These are phyloP conservation scores for Kalmanozyma brasiliensis DNA, from an alignment of 1,284 basidiomycete species.

Conservation along the genomic window DNA sequence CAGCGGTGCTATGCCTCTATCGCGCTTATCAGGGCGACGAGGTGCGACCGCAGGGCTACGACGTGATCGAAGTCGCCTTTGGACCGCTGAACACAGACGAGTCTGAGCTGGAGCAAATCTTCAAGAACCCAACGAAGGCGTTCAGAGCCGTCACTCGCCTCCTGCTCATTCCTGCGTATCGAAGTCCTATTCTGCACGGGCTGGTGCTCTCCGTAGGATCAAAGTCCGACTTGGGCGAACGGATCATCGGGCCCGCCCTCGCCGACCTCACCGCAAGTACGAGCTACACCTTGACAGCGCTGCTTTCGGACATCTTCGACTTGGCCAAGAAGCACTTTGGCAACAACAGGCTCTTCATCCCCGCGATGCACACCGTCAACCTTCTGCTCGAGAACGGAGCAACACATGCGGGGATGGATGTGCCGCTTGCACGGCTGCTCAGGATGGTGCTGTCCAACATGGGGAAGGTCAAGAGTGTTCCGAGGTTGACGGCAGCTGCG, in stretches of 20 bases:
- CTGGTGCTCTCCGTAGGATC: conserved; percentile 42
- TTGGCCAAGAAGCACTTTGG: conserved; percentile 34
- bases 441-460: conserved; percentile 24
- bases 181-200: conserved; percentile 26
- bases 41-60: conserved; percentile 7
- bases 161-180: conserved; percentile 27
- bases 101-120: background rate
- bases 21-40: background rate
- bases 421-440: conserved; percentile 1
- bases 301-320: conserved; percentile 25
- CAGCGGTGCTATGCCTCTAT: conserved; percentile 56
- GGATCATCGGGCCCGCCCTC: conserved; percentile 27
- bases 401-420: background rate
- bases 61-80: conserved; percentile 19
- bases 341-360: conserved; percentile 53
- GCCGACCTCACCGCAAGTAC: conserved; percentile 5
- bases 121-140: conserved; percentile 32
- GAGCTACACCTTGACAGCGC: conserved; percentile 2
- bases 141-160: conserved; percentile 21
- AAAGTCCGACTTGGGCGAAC: conserved; percentile 48
- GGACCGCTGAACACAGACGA: conserved; percentile 4
- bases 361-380: conserved; percentile 36
- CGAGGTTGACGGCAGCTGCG: conserved; percentile 18
- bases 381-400: conserved; percentile 52
- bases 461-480: conserved; percentile 20